A percentile compares a stretch with the other conserved stretches of the same genome.
Conservation (phyloP, 2,329 filamentous ascomycete species). For the Claviceps cyperi region DNA sequence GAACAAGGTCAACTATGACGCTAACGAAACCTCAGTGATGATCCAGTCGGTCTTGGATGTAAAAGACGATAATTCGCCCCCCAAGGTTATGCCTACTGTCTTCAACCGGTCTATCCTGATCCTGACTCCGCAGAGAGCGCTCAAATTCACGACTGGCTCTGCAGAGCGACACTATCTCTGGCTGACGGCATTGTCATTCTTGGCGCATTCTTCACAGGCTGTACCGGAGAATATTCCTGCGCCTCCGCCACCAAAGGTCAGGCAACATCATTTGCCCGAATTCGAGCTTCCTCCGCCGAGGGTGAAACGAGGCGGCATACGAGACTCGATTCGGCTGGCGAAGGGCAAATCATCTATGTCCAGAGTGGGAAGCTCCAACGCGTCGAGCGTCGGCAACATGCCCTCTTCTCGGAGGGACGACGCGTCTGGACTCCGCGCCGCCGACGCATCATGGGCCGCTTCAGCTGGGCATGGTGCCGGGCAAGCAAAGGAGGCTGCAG, state of each 20-base stretch:
- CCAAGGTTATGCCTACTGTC: constrained; percentile 49
- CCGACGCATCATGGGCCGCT: constrained; percentile 25
- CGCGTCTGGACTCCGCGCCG: constrained; percentile 20
- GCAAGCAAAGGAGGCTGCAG: constrained; percentile 45
- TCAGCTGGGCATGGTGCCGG: constrained; percentile 28
- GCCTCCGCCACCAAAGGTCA: constrained; percentile 29
- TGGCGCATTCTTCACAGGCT: constrained; percentile 76
- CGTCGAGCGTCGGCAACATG: constrained; percentile 27
- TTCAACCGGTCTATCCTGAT: constrained; percentile 95
- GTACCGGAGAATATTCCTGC: constrained; percentile 56
- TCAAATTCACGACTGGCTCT: constrained; percentile 83
- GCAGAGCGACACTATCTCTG: constrained; percentile 85
- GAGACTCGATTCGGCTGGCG: constrained; percentile 79
- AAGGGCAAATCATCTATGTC: constrained; percentile 50
- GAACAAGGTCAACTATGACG: neutral
- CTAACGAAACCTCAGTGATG: constrained; percentile 45
- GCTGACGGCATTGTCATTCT: constrained; percentile 87
- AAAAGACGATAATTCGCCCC: constrained; percentile 78
- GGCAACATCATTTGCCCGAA: constrained; percentile 29
- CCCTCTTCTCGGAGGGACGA: constrained; percentile 24
- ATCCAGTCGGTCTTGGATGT: constrained; percentile 97
- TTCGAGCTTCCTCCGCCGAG: constrained; percentile 35
- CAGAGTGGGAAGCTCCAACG: constrained; percentile 37
- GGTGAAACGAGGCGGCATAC: constrained; percentile 44
- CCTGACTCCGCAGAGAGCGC: constrained; percentile 76